Percentiles rank a stretch among this genome's conserved stretches.
phyloP scores from a whole-genome alignment of 1,284 basidiomycete genomes.

The Blastosporella zonata region DNA sequence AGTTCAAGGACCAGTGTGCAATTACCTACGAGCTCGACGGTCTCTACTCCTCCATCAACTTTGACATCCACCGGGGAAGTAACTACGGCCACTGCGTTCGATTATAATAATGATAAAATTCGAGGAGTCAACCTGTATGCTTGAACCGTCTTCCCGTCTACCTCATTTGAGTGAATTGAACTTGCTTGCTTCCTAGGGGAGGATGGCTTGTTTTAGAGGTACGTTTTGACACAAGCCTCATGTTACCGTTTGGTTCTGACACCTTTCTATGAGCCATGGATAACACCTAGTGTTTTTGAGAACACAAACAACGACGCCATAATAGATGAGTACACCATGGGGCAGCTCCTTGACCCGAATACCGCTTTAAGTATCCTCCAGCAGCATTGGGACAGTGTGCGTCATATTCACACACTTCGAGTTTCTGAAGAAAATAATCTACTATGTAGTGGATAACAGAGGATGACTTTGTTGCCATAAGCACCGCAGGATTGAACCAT shows the following conservation, averaged over 20 bases:
- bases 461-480: slow-evolving; percentile 63
- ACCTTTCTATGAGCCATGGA: slow-evolving; percentile 61
- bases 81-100: slow-evolving; percentile 36
- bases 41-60: slow-evolving; percentile 19
- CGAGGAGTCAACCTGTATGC: slow-evolving; percentile 65
- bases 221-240: slow-evolving; percentile 3
- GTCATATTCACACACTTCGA: slow-evolving; percentile 8
- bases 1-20: neutral
- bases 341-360: slow-evolving; percentile 47
- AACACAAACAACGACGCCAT: slow-evolving; percentile 58
- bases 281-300: slow-evolving; percentile 69
- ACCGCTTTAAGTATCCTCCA: slow-evolving; percentile 47
- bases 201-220: slow-evolving; percentile 69
- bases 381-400: slow-evolving; percentile 61
- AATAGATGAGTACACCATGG: slow-evolving; percentile 71
- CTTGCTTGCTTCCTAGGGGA: slow-evolving; percentile 35
- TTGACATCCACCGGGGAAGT: slow-evolving; percentile 12
- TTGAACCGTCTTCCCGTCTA: slow-evolving; percentile 16
- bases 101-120: slow-evolving; percentile 49
- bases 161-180: slow-evolving; percentile 1
- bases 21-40: slow-evolving; percentile 5
- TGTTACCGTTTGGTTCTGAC: slow-evolving; percentile 7
- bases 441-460: slow-evolving; percentile 61
- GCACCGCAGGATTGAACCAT: slow-evolving; percentile 73
- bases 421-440: neutral